Conservation (phyloP, 345 rosid species). For the Brassica juncea region DNA sequence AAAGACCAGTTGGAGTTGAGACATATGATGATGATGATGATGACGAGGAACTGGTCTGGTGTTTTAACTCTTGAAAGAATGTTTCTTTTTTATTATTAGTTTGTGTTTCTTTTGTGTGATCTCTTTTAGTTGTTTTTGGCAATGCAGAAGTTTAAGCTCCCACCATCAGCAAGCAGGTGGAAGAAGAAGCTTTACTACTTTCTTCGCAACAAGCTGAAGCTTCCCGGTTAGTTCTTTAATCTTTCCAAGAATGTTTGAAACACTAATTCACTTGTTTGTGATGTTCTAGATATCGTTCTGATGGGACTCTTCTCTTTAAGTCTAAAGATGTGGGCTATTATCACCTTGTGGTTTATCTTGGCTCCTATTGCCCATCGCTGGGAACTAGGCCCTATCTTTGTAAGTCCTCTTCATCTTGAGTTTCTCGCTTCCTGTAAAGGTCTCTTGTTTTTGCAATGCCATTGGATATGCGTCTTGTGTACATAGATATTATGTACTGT, state of each 20-base stretch:
- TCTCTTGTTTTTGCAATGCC: slow-evolving; percentile 12
- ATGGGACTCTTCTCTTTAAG: slow-evolving; percentile 72
- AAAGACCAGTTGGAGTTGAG: slow-evolving; percentile 56
- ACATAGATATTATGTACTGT: neutral
- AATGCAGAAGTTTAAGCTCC: slow-evolving; percentile 73
- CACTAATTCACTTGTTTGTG: slow-evolving; percentile 7
- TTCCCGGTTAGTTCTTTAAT: slow-evolving; percentile 61
- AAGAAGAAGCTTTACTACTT: slow-evolving; percentile 66
- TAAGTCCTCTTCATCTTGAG: slow-evolving; percentile 49
- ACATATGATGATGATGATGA: slow-evolving; percentile 49
- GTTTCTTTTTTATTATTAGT: neutral
- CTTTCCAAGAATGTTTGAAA: slow-evolving; percentile 11
- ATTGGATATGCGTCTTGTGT: slow-evolving; percentile 18
- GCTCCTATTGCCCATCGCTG: slow-evolving; percentile 82
- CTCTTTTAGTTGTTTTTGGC: slow-evolving; percentile 11
- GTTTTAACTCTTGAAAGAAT: neutral
- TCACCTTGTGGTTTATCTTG: slow-evolving; percentile 70
- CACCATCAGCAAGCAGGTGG: slow-evolving; percentile 68
- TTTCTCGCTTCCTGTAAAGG: neutral
- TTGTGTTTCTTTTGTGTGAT: neutral
- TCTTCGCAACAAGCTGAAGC: slow-evolving; percentile 65
- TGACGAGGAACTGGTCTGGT: slow-evolving; percentile 44
- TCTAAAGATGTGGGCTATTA: slow-evolving; percentile 61
- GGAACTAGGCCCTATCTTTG: slow-evolving; percentile 84
- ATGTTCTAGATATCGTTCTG: slow-evolving; percentile 67